Percentiles rank a stretch among this genome's conserved stretches.
These are phyloP conservation scores for Periconia digitata DNA, from an alignment of 2,329 filamentous ascomycete species.

Conservation along the genomic window DNA sequence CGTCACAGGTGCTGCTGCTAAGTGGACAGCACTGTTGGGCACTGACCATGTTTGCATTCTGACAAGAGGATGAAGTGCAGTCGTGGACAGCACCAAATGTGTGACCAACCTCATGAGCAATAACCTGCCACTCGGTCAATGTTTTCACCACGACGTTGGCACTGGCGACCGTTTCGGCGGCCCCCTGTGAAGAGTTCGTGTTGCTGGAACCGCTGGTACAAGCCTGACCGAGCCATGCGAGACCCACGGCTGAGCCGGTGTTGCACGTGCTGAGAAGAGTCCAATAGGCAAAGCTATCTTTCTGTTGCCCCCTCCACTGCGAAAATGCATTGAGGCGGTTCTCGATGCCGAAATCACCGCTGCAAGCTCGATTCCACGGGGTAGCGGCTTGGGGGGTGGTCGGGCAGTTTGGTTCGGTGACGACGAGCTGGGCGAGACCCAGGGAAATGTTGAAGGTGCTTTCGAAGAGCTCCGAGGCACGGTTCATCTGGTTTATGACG, in stretches of 20 bases:
- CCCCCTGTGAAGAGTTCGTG: constrained; percentile 42
- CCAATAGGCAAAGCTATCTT: constrained; percentile 90
- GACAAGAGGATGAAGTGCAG: constrained; percentile 71
- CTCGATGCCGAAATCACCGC: constrained; percentile 63
- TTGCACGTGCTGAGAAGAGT: constrained; percentile 81
- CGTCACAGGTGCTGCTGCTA: constrained; percentile 67
- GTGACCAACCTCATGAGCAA: constrained; percentile 91
- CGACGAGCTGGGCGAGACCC: constrained; percentile 81
- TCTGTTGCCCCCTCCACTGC: constrained; percentile 75
- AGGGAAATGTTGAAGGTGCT: constrained; percentile 92
- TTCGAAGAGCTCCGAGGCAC: constrained; percentile 86
- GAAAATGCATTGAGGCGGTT: constrained; percentile 86
- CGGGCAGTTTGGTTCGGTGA: constrained; percentile 76
- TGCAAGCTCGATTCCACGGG: constrained; percentile 83
- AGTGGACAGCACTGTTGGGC: constrained; percentile 81
- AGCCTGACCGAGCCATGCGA: constrained; percentile 90
- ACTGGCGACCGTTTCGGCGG: constrained; percentile 74
- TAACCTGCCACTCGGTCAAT: constrained; percentile 87
- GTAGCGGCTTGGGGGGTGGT: constrained; percentile 65
- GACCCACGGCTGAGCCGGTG: constrained; percentile 80
- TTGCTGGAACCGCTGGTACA: constrained; percentile 65
- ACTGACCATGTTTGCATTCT: constrained; percentile 59
- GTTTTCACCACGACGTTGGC: constrained; percentile 89
- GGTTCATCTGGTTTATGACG: constrained; percentile 81
- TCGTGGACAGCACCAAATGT: constrained; percentile 97